Conservation (phyloP, 768 basidiomycete genomes). For the Mycena alexandri region DNA sequence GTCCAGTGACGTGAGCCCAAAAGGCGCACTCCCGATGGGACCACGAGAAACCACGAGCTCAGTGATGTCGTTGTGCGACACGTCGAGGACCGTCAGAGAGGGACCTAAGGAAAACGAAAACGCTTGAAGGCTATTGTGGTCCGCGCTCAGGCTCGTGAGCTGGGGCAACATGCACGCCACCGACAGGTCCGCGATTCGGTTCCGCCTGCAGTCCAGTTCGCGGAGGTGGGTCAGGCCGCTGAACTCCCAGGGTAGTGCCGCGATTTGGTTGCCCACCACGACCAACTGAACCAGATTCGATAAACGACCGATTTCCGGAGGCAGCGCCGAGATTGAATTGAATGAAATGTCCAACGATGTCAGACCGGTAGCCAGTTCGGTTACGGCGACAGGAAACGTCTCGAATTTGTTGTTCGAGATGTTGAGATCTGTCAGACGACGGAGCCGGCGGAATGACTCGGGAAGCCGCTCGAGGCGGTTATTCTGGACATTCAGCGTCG, state of each 20-base stretch:
- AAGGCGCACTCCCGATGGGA: slow-evolving; percentile 57
- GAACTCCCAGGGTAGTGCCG: slow-evolving; percentile 74
- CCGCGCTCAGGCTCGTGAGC: slow-evolving; percentile 76
- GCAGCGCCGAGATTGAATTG: slow-evolving; percentile 87
- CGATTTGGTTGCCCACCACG: slow-evolving; percentile 86
- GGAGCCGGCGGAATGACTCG: slow-evolving; percentile 81
- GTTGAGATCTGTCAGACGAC: slow-evolving; percentile 81
- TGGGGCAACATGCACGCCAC: slow-evolving; percentile 76
- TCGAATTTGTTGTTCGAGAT: slow-evolving; percentile 97
- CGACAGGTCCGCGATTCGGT: slow-evolving; percentile 82
- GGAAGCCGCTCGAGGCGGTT: slow-evolving; percentile 92
- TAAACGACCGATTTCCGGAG: slow-evolving; percentile 82
- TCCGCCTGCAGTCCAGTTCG: slow-evolving; percentile 89
- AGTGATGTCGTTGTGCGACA: slow-evolving; percentile 91
- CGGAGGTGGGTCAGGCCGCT: slow-evolving; percentile 68
- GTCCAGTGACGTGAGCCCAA: slow-evolving; percentile 81
- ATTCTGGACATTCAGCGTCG: slow-evolving; percentile 83
- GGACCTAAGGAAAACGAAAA: slow-evolving; percentile 85
- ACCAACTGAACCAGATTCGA: slow-evolving; percentile 75
- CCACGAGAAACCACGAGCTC: slow-evolving; percentile 71
- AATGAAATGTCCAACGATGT: slow-evolving; percentile 91
- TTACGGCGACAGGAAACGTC: slow-evolving; percentile 77
- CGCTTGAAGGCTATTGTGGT: slow-evolving; percentile 86
- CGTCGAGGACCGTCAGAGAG: slow-evolving; percentile 72
- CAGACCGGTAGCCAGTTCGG: slow-evolving; percentile 73